These are phyloP conservation scores for Podila verticillata DNA, from an alignment of 192 early-diverging fungal species.

Conservation along the genomic window DNA sequence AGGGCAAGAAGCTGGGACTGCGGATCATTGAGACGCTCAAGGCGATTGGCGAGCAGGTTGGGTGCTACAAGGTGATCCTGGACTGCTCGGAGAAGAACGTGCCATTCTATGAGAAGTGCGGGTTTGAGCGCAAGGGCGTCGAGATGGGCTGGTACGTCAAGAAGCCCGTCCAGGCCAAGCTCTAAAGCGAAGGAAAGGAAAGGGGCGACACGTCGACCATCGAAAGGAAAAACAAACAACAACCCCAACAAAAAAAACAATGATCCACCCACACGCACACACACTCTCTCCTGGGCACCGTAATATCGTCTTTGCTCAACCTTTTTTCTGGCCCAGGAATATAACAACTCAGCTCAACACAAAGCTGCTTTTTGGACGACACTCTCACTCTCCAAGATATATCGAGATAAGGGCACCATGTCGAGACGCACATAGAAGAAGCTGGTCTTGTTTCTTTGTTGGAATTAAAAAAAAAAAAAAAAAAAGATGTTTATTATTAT, in stretches of 20 bases:
- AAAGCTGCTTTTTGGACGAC: background rate
- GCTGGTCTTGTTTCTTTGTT: too few relatives aligned
- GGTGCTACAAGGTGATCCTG: slow-evolving; percentile 84
- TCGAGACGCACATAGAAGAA: too few relatives aligned
- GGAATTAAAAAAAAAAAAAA: too few relatives aligned
- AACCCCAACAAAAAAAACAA: background rate
- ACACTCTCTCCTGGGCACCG: background rate
- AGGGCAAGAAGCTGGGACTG: slow-evolving; percentile 68
- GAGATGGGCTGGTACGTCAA: slow-evolving; percentile 73
- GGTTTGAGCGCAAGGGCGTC: slow-evolving; percentile 79
- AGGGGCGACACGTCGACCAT: background rate
- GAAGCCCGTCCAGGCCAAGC: slow-evolving; percentile 33
- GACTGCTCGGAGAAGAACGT: slow-evolving; percentile 80
- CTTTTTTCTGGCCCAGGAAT: background rate
- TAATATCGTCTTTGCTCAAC: background rate
- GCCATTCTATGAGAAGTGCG: slow-evolving; percentile 90
- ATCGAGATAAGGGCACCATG: too few relatives aligned
- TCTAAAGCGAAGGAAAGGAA: slow-evolving; percentile 4
- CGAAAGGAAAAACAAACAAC: background rate
- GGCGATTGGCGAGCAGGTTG: slow-evolving; percentile 78
- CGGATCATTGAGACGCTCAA: slow-evolving; percentile 86
- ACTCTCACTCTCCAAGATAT: background rate
- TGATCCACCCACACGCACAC: background rate
- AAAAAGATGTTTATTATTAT: too few relatives aligned
- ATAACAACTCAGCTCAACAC: background rate